A percentile compares a stretch with the other conserved stretches of the same genome.
phyloP scores from a whole-genome alignment of 352 stramenopile genomes.

The Globisporangium abappressorium region DNA sequence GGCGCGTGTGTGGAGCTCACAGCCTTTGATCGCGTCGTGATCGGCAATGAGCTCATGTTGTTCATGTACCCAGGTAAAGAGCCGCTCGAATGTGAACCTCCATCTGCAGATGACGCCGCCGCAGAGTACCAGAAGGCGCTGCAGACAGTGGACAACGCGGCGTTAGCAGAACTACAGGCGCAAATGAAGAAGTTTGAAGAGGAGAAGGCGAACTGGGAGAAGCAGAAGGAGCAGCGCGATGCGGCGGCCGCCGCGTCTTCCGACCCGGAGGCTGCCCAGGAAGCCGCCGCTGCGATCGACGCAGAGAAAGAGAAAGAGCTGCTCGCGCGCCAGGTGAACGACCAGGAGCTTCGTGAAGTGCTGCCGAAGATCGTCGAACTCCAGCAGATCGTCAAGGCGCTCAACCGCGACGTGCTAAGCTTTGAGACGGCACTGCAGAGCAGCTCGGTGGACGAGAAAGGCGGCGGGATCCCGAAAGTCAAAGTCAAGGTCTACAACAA shows the following conservation, averaged over 20 bases:
- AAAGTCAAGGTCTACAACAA: conserved; percentile 91
- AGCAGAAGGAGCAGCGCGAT: conserved; percentile 63
- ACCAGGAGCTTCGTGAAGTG: conserved; percentile 91
- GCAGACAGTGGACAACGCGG: conserved; percentile 65
- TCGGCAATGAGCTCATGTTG: conserved; percentile 87
- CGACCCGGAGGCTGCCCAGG: conserved; percentile 27
- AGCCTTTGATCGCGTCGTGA: conserved; percentile 73
- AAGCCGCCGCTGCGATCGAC: conserved; percentile 29
- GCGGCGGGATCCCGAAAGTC: conserved; percentile 69
- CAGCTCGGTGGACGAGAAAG: conserved; percentile 41
- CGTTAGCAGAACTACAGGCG: conserved; percentile 82
- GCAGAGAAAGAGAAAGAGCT: conserved; percentile 63
- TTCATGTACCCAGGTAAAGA: conserved; percentile 67
- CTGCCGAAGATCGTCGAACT: conserved; percentile 91
- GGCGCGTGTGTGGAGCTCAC: conserved; percentile 36
- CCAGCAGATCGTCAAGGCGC: conserved; percentile 88
- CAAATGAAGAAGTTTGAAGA: conserved; percentile 90
- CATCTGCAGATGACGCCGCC: conserved; percentile 81
- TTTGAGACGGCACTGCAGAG: conserved; percentile 91
- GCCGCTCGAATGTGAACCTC: conserved; percentile 39
- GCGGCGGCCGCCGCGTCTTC: conserved; percentile 19
- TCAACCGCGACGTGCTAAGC: conserved; percentile 89
- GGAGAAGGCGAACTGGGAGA: conserved; percentile 86
- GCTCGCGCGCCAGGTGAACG: conserved; percentile 75
- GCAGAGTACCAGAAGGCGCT: conserved; percentile 86